These are phyloP conservation scores for Candida arabinofermentans DNA, from an alignment of 805 yeast species.

Conservation along the genomic window DNA sequence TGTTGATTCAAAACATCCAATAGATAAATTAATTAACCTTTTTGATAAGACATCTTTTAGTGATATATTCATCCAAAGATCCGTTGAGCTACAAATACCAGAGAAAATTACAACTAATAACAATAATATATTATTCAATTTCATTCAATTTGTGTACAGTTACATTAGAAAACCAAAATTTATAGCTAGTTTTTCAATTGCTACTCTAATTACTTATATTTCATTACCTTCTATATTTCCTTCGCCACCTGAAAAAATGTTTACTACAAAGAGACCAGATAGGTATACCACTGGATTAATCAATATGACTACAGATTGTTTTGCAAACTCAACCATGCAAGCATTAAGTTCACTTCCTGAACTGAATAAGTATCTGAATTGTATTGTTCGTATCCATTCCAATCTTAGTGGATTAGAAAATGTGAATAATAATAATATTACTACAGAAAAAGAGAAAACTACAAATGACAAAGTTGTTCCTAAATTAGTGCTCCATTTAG, in stretches of 20 bases:
- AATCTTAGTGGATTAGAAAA: conserved; percentile 2
- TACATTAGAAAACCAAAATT: conserved; percentile 1
- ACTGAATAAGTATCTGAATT: conserved; percentile 52
- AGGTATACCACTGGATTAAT: conserved; percentile 77
- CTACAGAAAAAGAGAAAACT: conserved; percentile 6
- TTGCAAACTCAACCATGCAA: conserved; percentile 86
- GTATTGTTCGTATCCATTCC: conserved; percentile 27
- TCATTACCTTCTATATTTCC: conserved; percentile 17
- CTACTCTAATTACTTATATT: conserved; percentile 10
- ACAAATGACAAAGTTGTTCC: conserved; percentile 23
- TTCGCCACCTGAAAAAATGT: conserved; percentile 8
- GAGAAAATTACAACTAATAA: background rate
- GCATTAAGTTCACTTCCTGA: conserved; percentile 64
- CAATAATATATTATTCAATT: background rate
- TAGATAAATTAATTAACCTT: background rate
- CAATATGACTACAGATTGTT: conserved; percentile 85
- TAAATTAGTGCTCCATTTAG: conserved; percentile 51
- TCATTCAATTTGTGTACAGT: background rate
- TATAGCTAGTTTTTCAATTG: conserved; percentile 2
- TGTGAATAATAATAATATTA: background rate
- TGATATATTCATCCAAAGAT: background rate
- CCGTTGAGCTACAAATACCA: background rate
- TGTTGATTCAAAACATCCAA: background rate
- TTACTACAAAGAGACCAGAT: conserved; percentile 49
- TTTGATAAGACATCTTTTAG: background rate